Evolutionary conservation across 768 basidiomycete genomes (phyloP).

Genomic region (Boletus rufocinnamomeus): DNA sequence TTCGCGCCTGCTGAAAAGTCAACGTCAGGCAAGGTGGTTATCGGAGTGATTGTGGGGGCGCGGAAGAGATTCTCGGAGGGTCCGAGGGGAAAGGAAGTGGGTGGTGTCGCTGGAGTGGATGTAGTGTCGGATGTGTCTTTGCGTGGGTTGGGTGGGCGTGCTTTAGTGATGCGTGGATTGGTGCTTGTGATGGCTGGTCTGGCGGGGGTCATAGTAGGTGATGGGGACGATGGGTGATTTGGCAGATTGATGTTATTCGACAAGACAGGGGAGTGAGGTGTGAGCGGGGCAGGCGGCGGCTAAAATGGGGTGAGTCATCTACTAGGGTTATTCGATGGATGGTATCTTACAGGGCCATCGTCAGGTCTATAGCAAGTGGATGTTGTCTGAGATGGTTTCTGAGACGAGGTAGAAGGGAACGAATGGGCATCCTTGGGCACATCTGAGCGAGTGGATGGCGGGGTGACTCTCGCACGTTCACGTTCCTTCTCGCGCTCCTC

Average conservation of each 20-base stretch:
- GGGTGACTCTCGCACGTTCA: constrained; percentile 40
- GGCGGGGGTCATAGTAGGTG: constrained; percentile 30
- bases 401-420: constrained; percentile 22
- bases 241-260: constrained; percentile 19
- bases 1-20: constrained; percentile 60
- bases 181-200: constrained; percentile 15
- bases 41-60: constrained; percentile 23
- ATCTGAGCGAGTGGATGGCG: constrained; percentile 23
- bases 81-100: constrained; percentile 26
- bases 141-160: constrained; percentile 30
- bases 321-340: not conserved
- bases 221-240: constrained; percentile 27
- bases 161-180: constrained; percentile 32
- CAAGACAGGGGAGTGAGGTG: constrained; percentile 35
- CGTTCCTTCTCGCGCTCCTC: constrained; percentile 64
- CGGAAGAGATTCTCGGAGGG: constrained; percentile 35
- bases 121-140: constrained; percentile 28
- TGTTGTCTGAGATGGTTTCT: constrained; percentile 18
- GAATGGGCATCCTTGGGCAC: constrained; percentile 22
- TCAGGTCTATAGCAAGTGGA: constrained; percentile 20
- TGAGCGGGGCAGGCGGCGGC: constrained; percentile 30
- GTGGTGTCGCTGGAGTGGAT: constrained; percentile 16
- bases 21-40: constrained; percentile 35
- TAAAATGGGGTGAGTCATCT: constrained; percentile 16
- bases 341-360: constrained; percentile 35